Percentiles rank a stretch among this genome's conserved stretches.
Evolutionary conservation across 345 rosid species (phyloP).

Genomic region (Sisymbrium irio): DNA sequence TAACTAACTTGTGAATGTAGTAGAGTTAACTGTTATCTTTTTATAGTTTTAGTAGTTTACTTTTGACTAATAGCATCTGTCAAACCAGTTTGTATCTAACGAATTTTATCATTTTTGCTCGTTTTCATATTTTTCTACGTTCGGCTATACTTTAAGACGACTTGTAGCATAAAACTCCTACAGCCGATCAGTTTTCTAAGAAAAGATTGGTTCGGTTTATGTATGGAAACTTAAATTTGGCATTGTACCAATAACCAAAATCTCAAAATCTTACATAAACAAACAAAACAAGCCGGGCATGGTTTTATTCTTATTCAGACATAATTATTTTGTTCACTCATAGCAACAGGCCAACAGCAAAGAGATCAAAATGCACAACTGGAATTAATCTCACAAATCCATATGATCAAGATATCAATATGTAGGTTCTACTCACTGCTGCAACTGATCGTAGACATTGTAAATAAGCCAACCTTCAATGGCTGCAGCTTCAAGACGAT

Average conservation of each 20-base stretch:
- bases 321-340: constrained; percentile 12
- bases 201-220: too few species aligned
- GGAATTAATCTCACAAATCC: not conserved
- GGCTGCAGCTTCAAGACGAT: constrained; percentile 40
- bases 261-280: not conserved
- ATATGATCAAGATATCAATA: not conserved
- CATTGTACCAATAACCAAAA: not conserved
- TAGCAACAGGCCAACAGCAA: not conserved
- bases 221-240: too few species aligned
- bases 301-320: not conserved
- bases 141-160: not conserved
- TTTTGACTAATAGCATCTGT: not conserved
- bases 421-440: constrained; percentile 11
- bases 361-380: not conserved
- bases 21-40: not conserved
- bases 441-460: constrained; percentile 35
- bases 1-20: constrained; percentile 21
- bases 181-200: too few species aligned
- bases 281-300: not conserved
- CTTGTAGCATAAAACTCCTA: too few species aligned
- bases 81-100: not conserved
- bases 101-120: not conserved
- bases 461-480: constrained; percentile 40
- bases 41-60: not conserved
- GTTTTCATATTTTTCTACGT: not conserved